Evolutionary conservation across 306 rosid species (phyloP).

Genomic region (Trichosanthes cucumerina): DNA sequence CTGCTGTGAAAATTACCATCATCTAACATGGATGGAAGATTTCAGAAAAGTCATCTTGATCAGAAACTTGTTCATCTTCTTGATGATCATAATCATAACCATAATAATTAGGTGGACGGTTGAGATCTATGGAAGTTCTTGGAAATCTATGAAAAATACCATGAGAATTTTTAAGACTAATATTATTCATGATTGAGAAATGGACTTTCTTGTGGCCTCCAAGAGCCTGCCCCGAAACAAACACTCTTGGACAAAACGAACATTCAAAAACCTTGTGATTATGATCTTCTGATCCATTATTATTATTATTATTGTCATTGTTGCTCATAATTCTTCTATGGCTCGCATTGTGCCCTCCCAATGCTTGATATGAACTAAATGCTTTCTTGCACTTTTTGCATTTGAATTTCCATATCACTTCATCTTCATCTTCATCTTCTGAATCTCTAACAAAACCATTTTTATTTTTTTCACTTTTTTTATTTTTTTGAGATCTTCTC

Average conservation of each 20-base stretch:
- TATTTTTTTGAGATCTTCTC: no score
- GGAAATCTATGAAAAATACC: neutral
- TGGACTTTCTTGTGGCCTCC: conserved; percentile 65
- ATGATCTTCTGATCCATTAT: neutral
- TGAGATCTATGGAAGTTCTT: conserved; percentile 29
- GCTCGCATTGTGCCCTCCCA: conserved; percentile 51
- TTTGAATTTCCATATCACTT: conserved; percentile 4
- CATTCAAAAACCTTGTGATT: conserved; percentile 23
- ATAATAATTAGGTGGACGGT: conserved; percentile 21
- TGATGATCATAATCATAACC: neutral
- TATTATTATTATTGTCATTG: no score
- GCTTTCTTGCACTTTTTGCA: conserved; percentile 36
- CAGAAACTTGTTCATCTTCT: neutral
- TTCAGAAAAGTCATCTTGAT: neutral
- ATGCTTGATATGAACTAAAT: conserved; percentile 43
- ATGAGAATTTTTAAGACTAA: no score
- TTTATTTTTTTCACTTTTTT: neutral
- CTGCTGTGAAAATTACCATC: neutral
- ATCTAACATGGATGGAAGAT: neutral
- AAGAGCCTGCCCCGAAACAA: conserved; percentile 46
- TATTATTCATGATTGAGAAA: neutral
- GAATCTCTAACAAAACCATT: no score
- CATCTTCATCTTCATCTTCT: neutral
- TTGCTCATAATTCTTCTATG: conserved; percentile 19
- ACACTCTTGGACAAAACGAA: conserved; percentile 27